Conservation (phyloP, 2,329 filamentous ascomycete genomes). For the Aspergillus niger region DNA sequence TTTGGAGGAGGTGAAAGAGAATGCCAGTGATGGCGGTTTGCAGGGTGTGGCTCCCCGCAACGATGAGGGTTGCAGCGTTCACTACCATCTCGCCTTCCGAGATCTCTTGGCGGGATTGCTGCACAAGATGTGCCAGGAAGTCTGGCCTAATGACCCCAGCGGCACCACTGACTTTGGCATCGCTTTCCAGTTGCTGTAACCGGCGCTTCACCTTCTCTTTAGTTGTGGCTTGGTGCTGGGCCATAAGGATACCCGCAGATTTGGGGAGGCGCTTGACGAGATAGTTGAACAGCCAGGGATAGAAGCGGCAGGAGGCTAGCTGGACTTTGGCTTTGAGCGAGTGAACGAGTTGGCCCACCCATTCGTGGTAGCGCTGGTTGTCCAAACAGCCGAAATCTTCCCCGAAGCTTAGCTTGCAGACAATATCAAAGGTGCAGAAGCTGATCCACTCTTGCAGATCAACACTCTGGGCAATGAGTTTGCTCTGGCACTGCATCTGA, state of each 20-base stretch:
- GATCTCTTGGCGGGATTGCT: neutral
- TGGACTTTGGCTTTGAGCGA: slow-evolving; percentile 8
- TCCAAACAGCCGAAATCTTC: slow-evolving; percentile 46
- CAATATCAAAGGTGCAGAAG: slow-evolving; percentile 44
- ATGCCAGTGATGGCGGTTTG: neutral
- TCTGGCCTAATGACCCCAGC: neutral
- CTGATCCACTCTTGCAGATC: slow-evolving; percentile 40
- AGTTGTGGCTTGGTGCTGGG: neutral
- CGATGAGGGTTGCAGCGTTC: neutral
- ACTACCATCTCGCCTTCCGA: neutral
- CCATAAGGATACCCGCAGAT: neutral
- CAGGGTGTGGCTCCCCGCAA: slow-evolving; percentile 1
- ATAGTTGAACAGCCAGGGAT: neutral
- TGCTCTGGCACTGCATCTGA: neutral
- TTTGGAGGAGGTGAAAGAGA: neutral
- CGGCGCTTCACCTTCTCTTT: neutral
- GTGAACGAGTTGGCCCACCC: slow-evolving; percentile 32
- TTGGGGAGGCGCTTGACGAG: neutral
- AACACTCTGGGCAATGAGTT: slow-evolving; percentile 4
- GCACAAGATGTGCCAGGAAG: neutral
- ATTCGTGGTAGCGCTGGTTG: slow-evolving; percentile 37
- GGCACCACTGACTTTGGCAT: too few relatives aligned
- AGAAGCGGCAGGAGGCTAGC: neutral
- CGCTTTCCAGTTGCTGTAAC: neutral
- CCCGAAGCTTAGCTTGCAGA: slow-evolving; percentile 45